Evolutionary conservation across 2,329 filamentous ascomycete species (phyloP).

Genomic region (Phoma sp.): DNA sequence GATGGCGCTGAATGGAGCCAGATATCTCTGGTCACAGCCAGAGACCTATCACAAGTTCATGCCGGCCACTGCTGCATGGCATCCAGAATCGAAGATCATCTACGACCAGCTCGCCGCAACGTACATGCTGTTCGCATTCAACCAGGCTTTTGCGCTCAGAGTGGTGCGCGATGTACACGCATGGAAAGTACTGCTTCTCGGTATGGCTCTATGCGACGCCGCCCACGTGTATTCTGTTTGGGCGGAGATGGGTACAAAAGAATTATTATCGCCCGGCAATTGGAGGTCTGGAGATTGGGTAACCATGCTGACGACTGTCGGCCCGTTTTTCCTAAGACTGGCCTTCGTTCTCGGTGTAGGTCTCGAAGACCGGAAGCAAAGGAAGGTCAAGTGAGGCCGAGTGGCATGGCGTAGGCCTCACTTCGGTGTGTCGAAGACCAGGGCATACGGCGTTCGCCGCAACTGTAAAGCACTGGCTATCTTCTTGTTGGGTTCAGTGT

Average conservation of each 20-base stretch:
- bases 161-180: conserved; percentile 69
- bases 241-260: conserved; percentile 38
- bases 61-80: conserved; percentile 56
- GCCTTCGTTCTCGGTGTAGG: conserved; percentile 48
- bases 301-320: conserved; percentile 43
- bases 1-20: conserved; percentile 59
- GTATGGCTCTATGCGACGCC: conserved; percentile 73
- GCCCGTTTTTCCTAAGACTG: conserved; percentile 41
- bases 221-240: conserved; percentile 66
- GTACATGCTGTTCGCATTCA: conserved; percentile 77
- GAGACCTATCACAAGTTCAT: conserved; percentile 67
- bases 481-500: background rate
- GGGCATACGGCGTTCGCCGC: background rate
- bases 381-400: conserved; percentile 3
- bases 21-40: conserved; percentile 58
- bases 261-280: conserved; percentile 25
- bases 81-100: conserved; percentile 57
- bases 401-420: too few relatives aligned
- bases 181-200: conserved; percentile 71
- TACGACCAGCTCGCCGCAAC: conserved; percentile 77
- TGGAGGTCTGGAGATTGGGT: conserved; percentile 50
- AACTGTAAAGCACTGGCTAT: background rate
- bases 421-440: background rate
- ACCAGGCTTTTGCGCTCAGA: conserved; percentile 76
- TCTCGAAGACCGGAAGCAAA: conserved; percentile 26